Base-by-base conservation (phyloP, 805 yeast genomes). In the Saturnispora dispora region DNA sequence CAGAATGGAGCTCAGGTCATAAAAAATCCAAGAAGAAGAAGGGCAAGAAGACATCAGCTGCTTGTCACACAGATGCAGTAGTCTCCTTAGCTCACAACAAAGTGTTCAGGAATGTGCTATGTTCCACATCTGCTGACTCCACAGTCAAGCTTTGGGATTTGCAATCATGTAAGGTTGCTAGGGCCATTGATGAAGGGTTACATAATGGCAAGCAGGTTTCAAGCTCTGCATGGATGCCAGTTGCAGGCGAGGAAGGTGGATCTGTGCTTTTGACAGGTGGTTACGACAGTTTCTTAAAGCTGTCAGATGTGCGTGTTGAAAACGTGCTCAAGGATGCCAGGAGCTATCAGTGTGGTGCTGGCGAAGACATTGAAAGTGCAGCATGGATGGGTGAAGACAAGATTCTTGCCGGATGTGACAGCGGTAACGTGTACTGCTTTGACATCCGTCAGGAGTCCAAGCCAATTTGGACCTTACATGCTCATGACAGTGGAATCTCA, bases 141-240 rank as follows among this genome's bases (percentile, higher is more conserved):
- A 93, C 99, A 1, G 87, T 93, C 45, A 93, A 93, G 69, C 74
- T 93, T 58, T 93, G 99, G 99, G 99, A 93, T 68, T 75, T 93
- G 64, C 77, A 79, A 57, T 72, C 76, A 18, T 85, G 85, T 46
- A 71, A 70, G 46, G 95, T 91, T 27, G 96, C 83, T 15, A 81
- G 90, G 57, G 86, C 96, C 8, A 74, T 89, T 66, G 72, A 76
- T 55, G 62, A 70, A 4, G 59, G 58, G 35, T 75, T 88, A 54
- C 99, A 93, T 69, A 69, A 71, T n/a, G 81, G 81, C 55, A 89
- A 87, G 62, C 79, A 82, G 46, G 96, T 93, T 45, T 86, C 96
- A 15, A 72, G 86, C 23, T 83, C 95, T 23, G 85, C 85, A 62
- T 93, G 98, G 97, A 91, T 87, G 65, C 63, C 77, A 2, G 71